Evolutionary conservation across 169 alveolate genomes (phyloP).

Genomic region (Babesia gibsoni): DNA sequence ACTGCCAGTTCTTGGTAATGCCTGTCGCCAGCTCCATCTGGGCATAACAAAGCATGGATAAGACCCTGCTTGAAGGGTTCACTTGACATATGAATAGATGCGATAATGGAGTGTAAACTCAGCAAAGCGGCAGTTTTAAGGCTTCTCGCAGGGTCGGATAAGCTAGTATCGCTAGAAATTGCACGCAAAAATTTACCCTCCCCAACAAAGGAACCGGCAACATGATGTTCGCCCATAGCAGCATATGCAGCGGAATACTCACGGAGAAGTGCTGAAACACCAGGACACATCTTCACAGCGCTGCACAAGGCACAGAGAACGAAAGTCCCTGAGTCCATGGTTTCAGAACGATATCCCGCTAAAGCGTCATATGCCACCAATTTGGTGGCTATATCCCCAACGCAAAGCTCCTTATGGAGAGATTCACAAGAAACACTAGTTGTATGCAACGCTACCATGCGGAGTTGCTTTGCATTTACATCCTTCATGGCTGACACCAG

Average conservation of each 20-base stretch:
- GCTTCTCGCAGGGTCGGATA: slow-evolving; percentile 13
- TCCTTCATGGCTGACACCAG: slow-evolving; percentile 22
- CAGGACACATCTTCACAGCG: slow-evolving; percentile 19
- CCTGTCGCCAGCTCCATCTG: slow-evolving; percentile 5
- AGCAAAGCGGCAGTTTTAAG: slow-evolving; percentile 4
- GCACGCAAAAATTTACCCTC: slow-evolving; percentile 32
- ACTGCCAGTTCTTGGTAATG: slow-evolving; percentile 16
- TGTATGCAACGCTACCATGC: slow-evolving; percentile 13
- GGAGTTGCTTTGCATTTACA: slow-evolving; percentile 31
- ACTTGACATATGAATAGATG: slow-evolving; percentile 15
- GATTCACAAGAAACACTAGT: slow-evolving; percentile 19
- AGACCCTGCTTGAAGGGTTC: slow-evolving; percentile 22
- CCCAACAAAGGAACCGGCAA: background rate
- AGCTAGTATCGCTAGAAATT: background rate
- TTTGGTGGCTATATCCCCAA: slow-evolving; percentile 31
- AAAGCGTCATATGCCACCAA: slow-evolving; percentile 31
- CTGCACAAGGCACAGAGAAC: slow-evolving; percentile 32
- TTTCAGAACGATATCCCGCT: slow-evolving; percentile 19
- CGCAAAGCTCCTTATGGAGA: slow-evolving; percentile 17
- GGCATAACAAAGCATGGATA: slow-evolving; percentile 18
- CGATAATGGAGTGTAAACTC: slow-evolving; percentile 15
- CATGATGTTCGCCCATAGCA: slow-evolving; percentile 17
- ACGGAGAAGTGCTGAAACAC: background rate
- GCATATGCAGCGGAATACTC: slow-evolving; percentile 25
- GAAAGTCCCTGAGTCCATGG: slow-evolving; percentile 28